Base-by-base conservation (phyloP, 768 basidiomycete species). In the Leccinum obscurum region DNA sequence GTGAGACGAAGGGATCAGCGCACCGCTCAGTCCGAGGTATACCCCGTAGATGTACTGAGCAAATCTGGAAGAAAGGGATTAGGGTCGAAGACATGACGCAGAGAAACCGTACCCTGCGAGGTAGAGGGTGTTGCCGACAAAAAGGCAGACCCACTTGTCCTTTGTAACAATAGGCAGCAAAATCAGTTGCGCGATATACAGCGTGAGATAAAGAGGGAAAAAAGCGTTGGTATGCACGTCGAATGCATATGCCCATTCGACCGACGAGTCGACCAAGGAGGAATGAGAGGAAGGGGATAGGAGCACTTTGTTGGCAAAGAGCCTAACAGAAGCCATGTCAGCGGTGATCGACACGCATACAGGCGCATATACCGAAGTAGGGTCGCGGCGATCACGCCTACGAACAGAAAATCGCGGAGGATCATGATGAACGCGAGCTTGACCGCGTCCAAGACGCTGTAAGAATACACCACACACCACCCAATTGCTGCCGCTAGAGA, bases 221-320 rank as follows among this genome's bases (percentile, higher is more conserved):
- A 98, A 98, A 3, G 94, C 89, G 68, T 98, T 98, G 60, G 90
- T 95, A 75, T 97, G 95, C 15, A 98, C 90, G 73, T 98, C 96
- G 68, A 98, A 96, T 13, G 92, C 93, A 74, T 97, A 98, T 4
- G 89, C 91, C 92, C 89, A 95, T 80, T 94, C 92, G 32, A 94
- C 89, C 20, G 76, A 76, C 49, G 89, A 85, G 65, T 90, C 86
- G n/a, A 84, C 81, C 0, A 83, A 83, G 11, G 87, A 81, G 30
- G 87, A 83, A 72, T 88, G 89, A 10, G 90, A 86, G 11, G 89
- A 84, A 13, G 89, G 87, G 0, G 87, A 86, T 55, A 90, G 73
- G 15, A 90, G 80, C 1, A 88, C 81, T 49, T 80, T 82, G 71
- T 93, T 95, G 39, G 91, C 83, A 46, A 86, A 84, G 57, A 88